These are phyloP conservation scores for Penicillium macrosclerotiorum DNA, from an alignment of 495 filamentous ascomycete species.

Conservation along the genomic window DNA sequence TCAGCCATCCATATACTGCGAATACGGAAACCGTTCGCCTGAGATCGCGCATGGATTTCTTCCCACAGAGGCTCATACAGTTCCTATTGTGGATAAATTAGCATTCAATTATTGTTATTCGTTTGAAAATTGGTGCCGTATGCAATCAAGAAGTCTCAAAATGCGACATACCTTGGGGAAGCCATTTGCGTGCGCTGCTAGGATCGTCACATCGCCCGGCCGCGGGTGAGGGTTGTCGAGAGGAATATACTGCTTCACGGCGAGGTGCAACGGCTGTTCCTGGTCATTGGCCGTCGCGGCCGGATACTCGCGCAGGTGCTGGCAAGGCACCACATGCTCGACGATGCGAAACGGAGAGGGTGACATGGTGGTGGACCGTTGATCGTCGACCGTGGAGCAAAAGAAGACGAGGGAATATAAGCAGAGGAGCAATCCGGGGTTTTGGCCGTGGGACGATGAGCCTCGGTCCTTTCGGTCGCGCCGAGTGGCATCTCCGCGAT, in stretches of 20 bases:
- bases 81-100: slow-evolving; percentile 51
- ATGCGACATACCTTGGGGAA: slow-evolving; percentile 78
- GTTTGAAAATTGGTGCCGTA: too few relatives aligned
- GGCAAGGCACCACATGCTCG: slow-evolving; percentile 61
- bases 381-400: not conserved
- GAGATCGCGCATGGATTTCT: slow-evolving; percentile 58
- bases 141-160: too few relatives aligned
- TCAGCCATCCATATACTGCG: slow-evolving; percentile 86
- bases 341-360: slow-evolving; percentile 48
- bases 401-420: slow-evolving; percentile 1
- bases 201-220: slow-evolving; percentile 76
- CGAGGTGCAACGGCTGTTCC: slow-evolving; percentile 61
- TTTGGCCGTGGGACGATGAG: slow-evolving; percentile 3
- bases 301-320: slow-evolving; percentile 74
- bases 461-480: slow-evolving; percentile 9
- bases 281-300: slow-evolving; percentile 59
- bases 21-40: slow-evolving; percentile 62
- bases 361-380: slow-evolving; percentile 18
- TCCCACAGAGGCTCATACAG: slow-evolving; percentile 88
- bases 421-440: slow-evolving; percentile 6
- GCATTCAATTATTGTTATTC: not conserved
- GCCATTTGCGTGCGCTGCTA: slow-evolving; percentile 82
- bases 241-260: slow-evolving; percentile 83
- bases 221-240: slow-evolving; percentile 60
- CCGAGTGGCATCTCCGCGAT: slow-evolving; percentile 1